Percentiles rank a stretch among this genome's conserved stretches.
Conservation (phyloP, 2,329 filamentous ascomycete species). For the Aspergillus sp. region DNA sequence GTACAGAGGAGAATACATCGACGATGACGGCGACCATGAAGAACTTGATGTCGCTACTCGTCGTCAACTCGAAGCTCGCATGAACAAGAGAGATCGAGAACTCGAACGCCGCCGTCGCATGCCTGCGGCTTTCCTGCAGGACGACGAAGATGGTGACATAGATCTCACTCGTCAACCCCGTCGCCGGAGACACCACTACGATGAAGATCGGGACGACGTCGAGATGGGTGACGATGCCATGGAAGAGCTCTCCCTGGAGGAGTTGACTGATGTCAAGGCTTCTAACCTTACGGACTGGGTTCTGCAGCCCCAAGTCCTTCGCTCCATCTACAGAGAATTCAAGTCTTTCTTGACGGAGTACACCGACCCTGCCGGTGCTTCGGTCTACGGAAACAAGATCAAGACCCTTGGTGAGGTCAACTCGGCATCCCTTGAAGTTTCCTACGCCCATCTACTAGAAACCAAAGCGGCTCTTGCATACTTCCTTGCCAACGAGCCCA, state of each 20-base stretch:
- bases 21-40: conserved; percentile 66
- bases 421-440: conserved; percentile 92
- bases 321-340: conserved; percentile 94
- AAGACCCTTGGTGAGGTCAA: conserved; percentile 96
- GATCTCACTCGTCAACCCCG: conserved; percentile 85
- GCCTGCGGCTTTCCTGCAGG: conserved; percentile 64
- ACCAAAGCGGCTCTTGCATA: conserved; percentile 93
- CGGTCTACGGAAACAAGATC: conserved; percentile 93
- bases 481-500: conserved; percentile 91
- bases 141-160: conserved; percentile 79
- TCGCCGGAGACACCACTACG: conserved; percentile 83
- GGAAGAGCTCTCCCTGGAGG: conserved; percentile 91
- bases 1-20: conserved; percentile 62
- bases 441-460: conserved; percentile 85
- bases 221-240: conserved; percentile 91
- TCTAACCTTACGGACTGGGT: conserved; percentile 95
- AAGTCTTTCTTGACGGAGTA: conserved; percentile 96
- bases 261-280: conserved; percentile 88
- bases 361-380: conserved; percentile 82
- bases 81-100: conserved; percentile 65
- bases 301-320: conserved; percentile 81
- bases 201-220: conserved; percentile 87
- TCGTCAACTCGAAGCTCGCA: conserved; percentile 61
- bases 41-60: conserved; percentile 60
- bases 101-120: conserved; percentile 59